Conservation (phyloP, 1,139 yeast genomes). For the Candida dubliniensis region DNA sequence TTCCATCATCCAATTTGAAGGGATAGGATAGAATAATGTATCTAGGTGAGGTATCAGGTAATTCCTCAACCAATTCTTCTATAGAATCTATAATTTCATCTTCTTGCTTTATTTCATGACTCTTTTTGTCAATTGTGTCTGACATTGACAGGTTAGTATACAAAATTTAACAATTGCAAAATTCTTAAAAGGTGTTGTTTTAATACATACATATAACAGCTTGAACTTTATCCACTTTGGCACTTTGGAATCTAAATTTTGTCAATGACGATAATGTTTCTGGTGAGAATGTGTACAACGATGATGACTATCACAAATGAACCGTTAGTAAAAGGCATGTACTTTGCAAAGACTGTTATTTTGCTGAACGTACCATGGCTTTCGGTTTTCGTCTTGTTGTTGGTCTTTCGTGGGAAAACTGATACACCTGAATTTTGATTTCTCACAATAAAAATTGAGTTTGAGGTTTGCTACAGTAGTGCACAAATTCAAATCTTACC, state of each 20-base stretch:
- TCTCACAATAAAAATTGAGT: neutral
- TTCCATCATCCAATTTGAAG: conserved; percentile 63
- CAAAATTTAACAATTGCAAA: neutral
- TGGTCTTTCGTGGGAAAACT: neutral
- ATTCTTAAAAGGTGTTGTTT: neutral
- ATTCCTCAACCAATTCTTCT: conserved; percentile 66
- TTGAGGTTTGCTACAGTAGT: neutral
- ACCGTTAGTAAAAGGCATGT: neutral
- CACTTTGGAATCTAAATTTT: conserved; percentile 71
- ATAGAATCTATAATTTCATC: conserved; percentile 45
- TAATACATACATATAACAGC: conserved; percentile 57
- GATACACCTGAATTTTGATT: no score
- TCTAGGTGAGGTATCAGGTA: conserved; percentile 83
- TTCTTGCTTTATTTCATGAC: conserved; percentile 57
- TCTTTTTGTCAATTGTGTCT: conserved; percentile 54
- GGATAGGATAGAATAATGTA: conserved; percentile 81
- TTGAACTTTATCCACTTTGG: conserved; percentile 62
- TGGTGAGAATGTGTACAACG: conserved; percentile 64
- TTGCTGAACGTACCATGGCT: neutral
- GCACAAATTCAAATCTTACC: neutral
- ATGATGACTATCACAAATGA: conserved; percentile 30
- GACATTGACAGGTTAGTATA: conserved; percentile 14
- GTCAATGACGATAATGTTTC: conserved; percentile 62
- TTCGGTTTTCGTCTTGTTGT: no score
- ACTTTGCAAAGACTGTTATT: no score